These are phyloP conservation scores for Brassica carinata DNA, from an alignment of 345 rosid genomes.

Conservation along the genomic window DNA sequence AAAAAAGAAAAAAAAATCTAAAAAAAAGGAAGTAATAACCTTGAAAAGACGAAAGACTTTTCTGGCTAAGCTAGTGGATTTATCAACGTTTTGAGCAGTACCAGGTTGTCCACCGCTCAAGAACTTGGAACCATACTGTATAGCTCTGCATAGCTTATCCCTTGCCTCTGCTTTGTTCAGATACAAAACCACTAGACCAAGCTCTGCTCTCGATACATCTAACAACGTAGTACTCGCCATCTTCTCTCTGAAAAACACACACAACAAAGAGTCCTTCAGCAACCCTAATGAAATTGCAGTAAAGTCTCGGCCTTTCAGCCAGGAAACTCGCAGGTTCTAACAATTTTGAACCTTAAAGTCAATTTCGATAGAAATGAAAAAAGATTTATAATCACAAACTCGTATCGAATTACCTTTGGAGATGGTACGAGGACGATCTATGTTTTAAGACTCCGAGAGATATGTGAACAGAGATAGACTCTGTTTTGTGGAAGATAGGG, in stretches of 20 bases:
- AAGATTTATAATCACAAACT: neutral
- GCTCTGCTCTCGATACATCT: slow-evolving; percentile 90
- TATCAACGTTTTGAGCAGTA: slow-evolving; percentile 94
- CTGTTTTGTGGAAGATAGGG: slow-evolving; percentile 45
- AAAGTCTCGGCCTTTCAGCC: neutral
- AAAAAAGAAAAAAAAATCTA: neutral
- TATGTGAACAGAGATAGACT: slow-evolving; percentile 20
- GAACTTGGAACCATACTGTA: slow-evolving; percentile 96
- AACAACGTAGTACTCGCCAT: slow-evolving; percentile 60
- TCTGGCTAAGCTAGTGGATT: slow-evolving; percentile 91
- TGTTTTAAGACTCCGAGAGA: neutral
- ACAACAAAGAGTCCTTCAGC: neutral
- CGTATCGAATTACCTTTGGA: slow-evolving; percentile 16
- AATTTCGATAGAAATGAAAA: neutral
- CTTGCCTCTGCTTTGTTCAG: slow-evolving; percentile 98
- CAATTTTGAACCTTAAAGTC: neutral
- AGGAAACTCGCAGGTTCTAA: neutral
- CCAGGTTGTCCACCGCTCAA: slow-evolving; percentile 87
- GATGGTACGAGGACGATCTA: slow-evolving; percentile 4
- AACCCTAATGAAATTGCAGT: neutral
- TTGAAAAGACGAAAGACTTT: slow-evolving; percentile 97
- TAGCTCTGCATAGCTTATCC: slow-evolving; percentile 98
- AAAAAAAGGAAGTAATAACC: slow-evolving; percentile 42
- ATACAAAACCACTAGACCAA: slow-evolving; percentile 82
- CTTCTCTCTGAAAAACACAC: slow-evolving; percentile 21